Percentiles rank a stretch among this genome's conserved stretches.
phyloP scores from a whole-genome alignment of 2,329 filamentous ascomycete species.

The Aspergillus sp. region DNA sequence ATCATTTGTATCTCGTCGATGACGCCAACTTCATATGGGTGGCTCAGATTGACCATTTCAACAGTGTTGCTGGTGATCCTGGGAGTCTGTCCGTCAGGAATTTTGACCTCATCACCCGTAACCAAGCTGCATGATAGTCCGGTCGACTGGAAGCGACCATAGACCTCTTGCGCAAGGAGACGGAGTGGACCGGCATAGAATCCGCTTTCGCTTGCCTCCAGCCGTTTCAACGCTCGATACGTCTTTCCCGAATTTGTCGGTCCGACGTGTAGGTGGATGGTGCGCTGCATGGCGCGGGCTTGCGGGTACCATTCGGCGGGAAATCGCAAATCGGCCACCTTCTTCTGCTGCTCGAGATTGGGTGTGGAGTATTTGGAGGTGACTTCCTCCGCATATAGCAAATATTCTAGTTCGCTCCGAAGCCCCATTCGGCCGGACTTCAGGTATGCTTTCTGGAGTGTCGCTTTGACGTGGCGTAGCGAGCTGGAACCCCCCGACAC shows the following conservation, averaged over 20 bases:
- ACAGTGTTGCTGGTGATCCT: conserved; percentile 83
- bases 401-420: conserved; percentile 59
- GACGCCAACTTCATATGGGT: conserved; percentile 77
- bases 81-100: conserved; percentile 57
- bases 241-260: conserved; percentile 99
- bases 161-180: conserved; percentile 91
- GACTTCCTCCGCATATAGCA: conserved; percentile 66
- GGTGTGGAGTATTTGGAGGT: conserved; percentile 56
- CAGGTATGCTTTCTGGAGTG: conserved; percentile 60
- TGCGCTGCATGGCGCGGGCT: conserved; percentile 75
- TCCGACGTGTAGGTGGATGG: conserved; percentile 87
- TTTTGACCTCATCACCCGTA: conserved; percentile 84
- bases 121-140: conserved; percentile 74
- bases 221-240: conserved; percentile 81
- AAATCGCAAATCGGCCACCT: conserved; percentile 77
- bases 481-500: conserved; percentile 15
- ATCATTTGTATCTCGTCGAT: conserved; percentile 99
- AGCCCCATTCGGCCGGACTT: conserved; percentile 52
- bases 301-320: conserved; percentile 90
- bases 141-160: conserved; percentile 75
- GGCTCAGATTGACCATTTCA: conserved; percentile 71
- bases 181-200: conserved; percentile 89
- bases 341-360: conserved; percentile 58
- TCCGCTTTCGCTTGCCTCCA: conserved; percentile 72
- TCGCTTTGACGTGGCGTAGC: conserved; percentile 23